Conservation (phyloP, 192 early-diverging fungal genomes). For the Dimargaris xerosporica region DNA sequence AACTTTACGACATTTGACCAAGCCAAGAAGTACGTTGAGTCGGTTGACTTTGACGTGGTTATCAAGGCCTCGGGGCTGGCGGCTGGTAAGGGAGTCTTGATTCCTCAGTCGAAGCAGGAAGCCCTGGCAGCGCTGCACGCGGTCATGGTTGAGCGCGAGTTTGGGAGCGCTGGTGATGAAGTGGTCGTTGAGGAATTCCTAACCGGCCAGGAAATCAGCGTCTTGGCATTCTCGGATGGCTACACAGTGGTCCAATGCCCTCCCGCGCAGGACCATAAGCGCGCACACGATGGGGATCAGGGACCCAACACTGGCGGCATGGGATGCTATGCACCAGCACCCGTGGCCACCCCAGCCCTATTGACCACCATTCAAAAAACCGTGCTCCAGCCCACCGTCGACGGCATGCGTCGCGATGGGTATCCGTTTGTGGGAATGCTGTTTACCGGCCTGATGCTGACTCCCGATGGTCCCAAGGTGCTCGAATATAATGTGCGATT, state of each 20-base stretch:
- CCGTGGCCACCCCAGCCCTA: slow-evolving; percentile 69
- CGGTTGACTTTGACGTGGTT: slow-evolving; percentile 48
- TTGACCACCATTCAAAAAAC: slow-evolving; percentile 52
- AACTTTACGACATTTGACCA: slow-evolving; percentile 67
- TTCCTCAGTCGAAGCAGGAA: slow-evolving; percentile 74
- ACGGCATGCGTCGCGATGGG: slow-evolving; percentile 92
- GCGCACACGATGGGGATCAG: slow-evolving; percentile 81
- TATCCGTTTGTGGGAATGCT: slow-evolving; percentile 93
- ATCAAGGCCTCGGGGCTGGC: slow-evolving; percentile 97
- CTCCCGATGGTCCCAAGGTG: slow-evolving; percentile 75
- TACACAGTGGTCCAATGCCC: slow-evolving; percentile 84
- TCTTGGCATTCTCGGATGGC: slow-evolving; percentile 86
- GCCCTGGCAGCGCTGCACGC: slow-evolving; percentile 65
- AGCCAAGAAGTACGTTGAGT: slow-evolving; percentile 49
- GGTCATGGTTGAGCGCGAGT: slow-evolving; percentile 84
- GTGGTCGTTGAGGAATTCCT: slow-evolving; percentile 94
- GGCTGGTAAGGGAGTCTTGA: slow-evolving; percentile 92
- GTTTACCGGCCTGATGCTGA: slow-evolving; percentile 95
- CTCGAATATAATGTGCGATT: slow-evolving; percentile 98
- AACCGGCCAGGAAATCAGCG: slow-evolving; percentile 83
- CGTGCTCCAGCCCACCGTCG: slow-evolving; percentile 80
- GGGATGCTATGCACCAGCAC: slow-evolving; percentile 96
- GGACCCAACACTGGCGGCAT: slow-evolving; percentile 98
- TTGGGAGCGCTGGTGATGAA: slow-evolving; percentile 79
- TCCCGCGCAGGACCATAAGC: slow-evolving; percentile 97